A percentile compares a stretch with the other conserved stretches of the same genome.
These are phyloP conservation scores for Immersiporthe knoxdaviesiana DNA, from an alignment of 2,329 filamentous ascomycete genomes.

Conservation along the genomic window DNA sequence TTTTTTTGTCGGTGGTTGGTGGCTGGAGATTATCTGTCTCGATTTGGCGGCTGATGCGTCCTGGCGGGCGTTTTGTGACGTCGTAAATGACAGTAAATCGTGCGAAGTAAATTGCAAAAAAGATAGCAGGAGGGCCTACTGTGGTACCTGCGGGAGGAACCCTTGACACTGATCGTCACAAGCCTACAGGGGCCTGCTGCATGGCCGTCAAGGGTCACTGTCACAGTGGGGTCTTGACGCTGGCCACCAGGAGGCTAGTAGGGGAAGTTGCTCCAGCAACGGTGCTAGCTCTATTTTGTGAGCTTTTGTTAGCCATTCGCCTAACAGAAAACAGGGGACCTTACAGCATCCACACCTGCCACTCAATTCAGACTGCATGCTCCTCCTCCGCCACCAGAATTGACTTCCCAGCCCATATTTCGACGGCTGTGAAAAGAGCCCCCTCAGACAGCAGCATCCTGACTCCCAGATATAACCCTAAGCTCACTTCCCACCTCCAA, in stretches of 20 bases:
- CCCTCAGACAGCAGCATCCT: constrained; percentile 13
- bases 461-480: constrained; percentile 25
- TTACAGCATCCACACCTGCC: constrained; percentile 16
- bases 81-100: neutral
- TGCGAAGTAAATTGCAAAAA: neutral
- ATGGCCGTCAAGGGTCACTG: constrained; percentile 4
- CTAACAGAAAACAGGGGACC: constrained; percentile 15
- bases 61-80: neutral
- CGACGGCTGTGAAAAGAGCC: neutral
- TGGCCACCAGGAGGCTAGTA: neutral
- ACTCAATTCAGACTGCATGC: constrained; percentile 12
- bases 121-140: neutral
- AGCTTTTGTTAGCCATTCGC: constrained; percentile 10
- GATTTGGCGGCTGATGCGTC: neutral
- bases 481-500: constrained; percentile 15
- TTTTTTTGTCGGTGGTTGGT: constrained; percentile 24
- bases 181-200: neutral
- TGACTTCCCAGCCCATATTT: constrained; percentile 4
- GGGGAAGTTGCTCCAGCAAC: constrained; percentile 10
- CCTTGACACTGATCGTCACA: constrained; percentile 6
- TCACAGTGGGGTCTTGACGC: neutral
- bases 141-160: neutral
- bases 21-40: constrained; percentile 9
- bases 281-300: constrained; percentile 8
- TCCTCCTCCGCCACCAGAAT: constrained; percentile 16